Evolutionary conservation across 768 basidiomycete species (phyloP).

Genomic region (Leccinum truebloodii): DNA sequence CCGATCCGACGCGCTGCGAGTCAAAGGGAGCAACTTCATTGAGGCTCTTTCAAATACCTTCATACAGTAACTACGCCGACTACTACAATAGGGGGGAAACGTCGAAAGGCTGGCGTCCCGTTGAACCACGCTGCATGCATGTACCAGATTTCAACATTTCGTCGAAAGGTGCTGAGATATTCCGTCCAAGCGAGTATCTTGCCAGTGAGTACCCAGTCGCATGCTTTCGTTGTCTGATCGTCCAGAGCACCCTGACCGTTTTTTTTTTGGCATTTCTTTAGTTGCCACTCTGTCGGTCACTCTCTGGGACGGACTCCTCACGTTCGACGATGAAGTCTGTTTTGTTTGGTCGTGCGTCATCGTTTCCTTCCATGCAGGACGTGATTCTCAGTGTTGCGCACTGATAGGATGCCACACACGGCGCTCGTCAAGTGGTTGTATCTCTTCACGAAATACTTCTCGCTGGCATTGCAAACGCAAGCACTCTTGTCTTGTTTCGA

Average conservation of each 20-base stretch:
- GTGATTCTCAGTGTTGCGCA: neutral
- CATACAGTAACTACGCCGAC: neutral
- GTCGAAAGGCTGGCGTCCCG: neutral
- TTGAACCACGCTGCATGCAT: conserved; percentile 7
- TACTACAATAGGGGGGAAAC: neutral
- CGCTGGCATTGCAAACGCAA: conserved; percentile 20
- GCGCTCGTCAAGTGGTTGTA: conserved; percentile 30
- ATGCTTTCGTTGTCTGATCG: neutral
- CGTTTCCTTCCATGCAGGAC: neutral
- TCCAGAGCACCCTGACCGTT: neutral
- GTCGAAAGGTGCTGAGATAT: neutral
- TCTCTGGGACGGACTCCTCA: conserved; percentile 24
- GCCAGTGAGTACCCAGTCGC: conserved; percentile 8
- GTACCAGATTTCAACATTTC: neutral
- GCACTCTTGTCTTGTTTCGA: neutral
- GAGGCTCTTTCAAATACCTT: neutral
- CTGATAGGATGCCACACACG: conserved; percentile 17
- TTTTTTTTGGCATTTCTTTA: neutral
- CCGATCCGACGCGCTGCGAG: neutral
- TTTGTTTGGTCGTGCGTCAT: conserved; percentile 29
- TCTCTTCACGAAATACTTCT: conserved; percentile 26
- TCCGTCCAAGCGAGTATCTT: conserved; percentile 8
- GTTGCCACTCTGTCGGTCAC: conserved; percentile 12
- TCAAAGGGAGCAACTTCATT: too few species aligned
- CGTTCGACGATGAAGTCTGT: conserved; percentile 19